Evolutionary conservation across 2,329 filamentous ascomycete genomes (phyloP).

Genomic region (Polychaeton citri): DNA sequence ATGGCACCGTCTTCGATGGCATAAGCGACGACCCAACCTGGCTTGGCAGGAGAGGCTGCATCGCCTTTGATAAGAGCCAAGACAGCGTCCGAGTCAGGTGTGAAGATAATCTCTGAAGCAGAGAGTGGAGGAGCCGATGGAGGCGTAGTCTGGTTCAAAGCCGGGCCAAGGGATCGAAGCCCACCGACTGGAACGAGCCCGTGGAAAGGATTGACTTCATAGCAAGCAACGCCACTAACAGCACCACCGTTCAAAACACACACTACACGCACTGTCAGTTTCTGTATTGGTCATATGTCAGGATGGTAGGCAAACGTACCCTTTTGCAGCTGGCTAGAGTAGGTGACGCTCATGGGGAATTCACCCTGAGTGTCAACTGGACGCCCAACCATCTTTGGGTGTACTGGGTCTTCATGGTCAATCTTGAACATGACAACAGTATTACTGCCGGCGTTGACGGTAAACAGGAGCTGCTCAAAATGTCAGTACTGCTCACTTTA

Average conservation of each 20-base stretch:
- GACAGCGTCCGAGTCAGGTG: slow-evolving; percentile 7
- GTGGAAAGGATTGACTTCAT: slow-evolving; percentile 2
- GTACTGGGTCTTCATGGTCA: slow-evolving; percentile 4
- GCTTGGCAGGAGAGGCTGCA: slow-evolving; percentile 3
- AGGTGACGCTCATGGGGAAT: slow-evolving; percentile 8
- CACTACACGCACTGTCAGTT: slow-evolving; percentile 1
- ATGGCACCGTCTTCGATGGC: slow-evolving; percentile 5
- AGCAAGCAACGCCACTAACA: slow-evolving; percentile 8
- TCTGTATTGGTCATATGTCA: background rate
- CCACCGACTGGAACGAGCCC: slow-evolving; percentile 4
- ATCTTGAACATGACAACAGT: slow-evolving; percentile 7
- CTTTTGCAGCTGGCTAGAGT: slow-evolving; percentile 5
- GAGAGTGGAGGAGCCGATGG: slow-evolving; percentile 5
- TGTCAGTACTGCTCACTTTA: slow-evolving; percentile 1
- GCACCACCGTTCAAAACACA: slow-evolving; percentile 9
- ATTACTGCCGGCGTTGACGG: slow-evolving; percentile 7
- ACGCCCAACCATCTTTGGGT: slow-evolving; percentile 3
- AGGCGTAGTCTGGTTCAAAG: slow-evolving; percentile 7
- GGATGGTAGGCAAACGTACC: slow-evolving; percentile 2
- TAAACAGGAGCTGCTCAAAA: slow-evolving; percentile 7
- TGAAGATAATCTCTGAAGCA: slow-evolving; percentile 8
- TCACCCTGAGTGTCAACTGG: slow-evolving; percentile 6
- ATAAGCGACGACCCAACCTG: slow-evolving; percentile 5
- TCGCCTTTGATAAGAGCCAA: slow-evolving; percentile 8
- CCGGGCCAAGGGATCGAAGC: slow-evolving; percentile 3